These are phyloP conservation scores for Ailanthus altissimus DNA, from an alignment of 345 rosid species.

Conservation along the genomic window DNA sequence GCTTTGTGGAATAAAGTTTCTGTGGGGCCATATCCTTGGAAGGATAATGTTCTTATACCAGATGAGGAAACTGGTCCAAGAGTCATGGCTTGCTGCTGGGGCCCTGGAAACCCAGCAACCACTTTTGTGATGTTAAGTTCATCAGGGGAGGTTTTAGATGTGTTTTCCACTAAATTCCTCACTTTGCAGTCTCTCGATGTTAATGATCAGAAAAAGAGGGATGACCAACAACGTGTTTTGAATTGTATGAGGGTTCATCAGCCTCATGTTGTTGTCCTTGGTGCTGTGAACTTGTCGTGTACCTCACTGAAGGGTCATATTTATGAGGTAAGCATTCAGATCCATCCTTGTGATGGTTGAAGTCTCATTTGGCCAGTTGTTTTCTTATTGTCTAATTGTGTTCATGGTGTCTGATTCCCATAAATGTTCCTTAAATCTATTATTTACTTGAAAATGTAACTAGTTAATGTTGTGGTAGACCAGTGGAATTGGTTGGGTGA, in stretches of 20 bases:
- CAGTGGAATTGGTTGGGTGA: not conserved
- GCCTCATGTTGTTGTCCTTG: constrained; percentile 92
- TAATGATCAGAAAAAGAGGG: constrained; percentile 86
- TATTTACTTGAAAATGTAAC: constrained; percentile 37
- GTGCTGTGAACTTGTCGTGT: constrained; percentile 90
- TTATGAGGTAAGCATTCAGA: constrained; percentile 62
- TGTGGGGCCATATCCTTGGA: constrained; percentile 82
- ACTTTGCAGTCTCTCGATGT: constrained; percentile 80
- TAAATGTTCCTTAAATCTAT: constrained; percentile 27
- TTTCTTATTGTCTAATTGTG: constrained; percentile 4
- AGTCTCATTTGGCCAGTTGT: not conserved
- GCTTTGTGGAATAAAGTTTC: constrained; percentile 88
- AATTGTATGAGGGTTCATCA: constrained; percentile 95
- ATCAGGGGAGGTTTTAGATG: constrained; percentile 84
- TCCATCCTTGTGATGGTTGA: not conserved
- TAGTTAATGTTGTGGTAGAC: not conserved
- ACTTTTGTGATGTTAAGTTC: constrained; percentile 96
- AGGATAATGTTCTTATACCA: constrained; percentile 70
- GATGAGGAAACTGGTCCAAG: constrained; percentile 96
- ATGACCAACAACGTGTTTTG: constrained; percentile 83
- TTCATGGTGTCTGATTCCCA: not conserved
- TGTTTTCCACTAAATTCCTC: constrained; percentile 78
- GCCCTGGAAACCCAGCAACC: constrained; percentile 95
- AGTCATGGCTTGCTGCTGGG: constrained; percentile 99
- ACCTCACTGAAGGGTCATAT: constrained; percentile 84